These are phyloP conservation scores for Cyclotella choctawhatcheeana DNA, from an alignment of 108 stramenopile genomes.

Conservation along the genomic window DNA sequence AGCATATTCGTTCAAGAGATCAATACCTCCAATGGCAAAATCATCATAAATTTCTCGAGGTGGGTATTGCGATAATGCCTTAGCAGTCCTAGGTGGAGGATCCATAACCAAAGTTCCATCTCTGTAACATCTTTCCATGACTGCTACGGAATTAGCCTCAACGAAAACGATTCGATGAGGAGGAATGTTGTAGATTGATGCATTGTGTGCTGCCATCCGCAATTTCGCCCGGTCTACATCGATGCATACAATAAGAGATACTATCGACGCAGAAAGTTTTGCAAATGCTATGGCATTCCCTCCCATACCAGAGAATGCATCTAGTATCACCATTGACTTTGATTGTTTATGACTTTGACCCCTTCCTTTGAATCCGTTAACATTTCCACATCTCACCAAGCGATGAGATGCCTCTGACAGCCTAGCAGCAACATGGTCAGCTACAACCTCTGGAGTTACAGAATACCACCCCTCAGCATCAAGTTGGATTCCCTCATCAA, in stretches of 20 bases:
- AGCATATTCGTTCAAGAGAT: slow-evolving; percentile 59
- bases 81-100: slow-evolving; percentile 45
- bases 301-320: slow-evolving; percentile 95
- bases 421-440: slow-evolving; percentile 84
- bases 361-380: no score
- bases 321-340: slow-evolving; percentile 72
- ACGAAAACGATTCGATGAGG: slow-evolving; percentile 78
- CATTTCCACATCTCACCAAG: slow-evolving; percentile 21
- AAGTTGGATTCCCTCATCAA: slow-evolving; percentile 88
- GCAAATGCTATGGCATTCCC: slow-evolving; percentile 93
- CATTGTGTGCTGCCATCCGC: slow-evolving; percentile 92
- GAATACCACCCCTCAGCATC: slow-evolving; percentile 98
- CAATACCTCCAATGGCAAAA: slow-evolving; percentile 76
- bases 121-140: slow-evolving; percentile 74
- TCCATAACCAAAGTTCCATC: slow-evolving; percentile 72
- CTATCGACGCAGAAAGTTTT: slow-evolving; percentile 56
- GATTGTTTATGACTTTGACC: neutral
- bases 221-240: slow-evolving; percentile 91
- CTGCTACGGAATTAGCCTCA: slow-evolving; percentile 80
- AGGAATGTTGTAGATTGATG: slow-evolving; percentile 88
- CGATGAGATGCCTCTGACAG: slow-evolving; percentile 46
- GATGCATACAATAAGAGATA: slow-evolving; percentile 85
- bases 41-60: slow-evolving; percentile 68
- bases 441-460: slow-evolving; percentile 95
- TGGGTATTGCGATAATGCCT: slow-evolving; percentile 50